Evolutionary conservation across 2,329 filamentous ascomycete species (phyloP).

Genomic region (Aspergillus oerlinghausenensis): DNA sequence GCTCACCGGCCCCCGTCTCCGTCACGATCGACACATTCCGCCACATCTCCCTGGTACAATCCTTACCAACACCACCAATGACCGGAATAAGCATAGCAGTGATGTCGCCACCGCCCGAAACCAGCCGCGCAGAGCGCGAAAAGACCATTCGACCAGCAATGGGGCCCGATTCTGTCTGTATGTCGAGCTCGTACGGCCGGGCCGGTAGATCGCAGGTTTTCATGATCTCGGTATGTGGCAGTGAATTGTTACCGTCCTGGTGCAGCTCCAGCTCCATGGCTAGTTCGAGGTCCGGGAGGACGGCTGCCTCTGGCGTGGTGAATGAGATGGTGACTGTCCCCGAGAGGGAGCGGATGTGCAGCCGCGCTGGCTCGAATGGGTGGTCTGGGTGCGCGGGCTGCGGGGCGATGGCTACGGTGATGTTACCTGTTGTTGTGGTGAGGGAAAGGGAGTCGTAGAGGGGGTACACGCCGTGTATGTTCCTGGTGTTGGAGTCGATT

Average conservation of each 20-base stretch:
- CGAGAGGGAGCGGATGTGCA: constrained; percentile 21
- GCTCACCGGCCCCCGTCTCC: constrained; percentile 10
- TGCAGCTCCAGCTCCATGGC: not conserved
- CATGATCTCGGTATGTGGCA: not conserved
- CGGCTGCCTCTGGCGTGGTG: not conserved
- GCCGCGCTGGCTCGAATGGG: constrained; percentile 23
- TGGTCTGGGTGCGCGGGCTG: constrained; percentile 19
- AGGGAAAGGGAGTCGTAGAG: constrained; percentile 30
- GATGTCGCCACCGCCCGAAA: constrained; percentile 48
- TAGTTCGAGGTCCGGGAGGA: not conserved
- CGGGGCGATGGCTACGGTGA: constrained; percentile 26
- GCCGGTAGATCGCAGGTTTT: constrained; percentile 6
- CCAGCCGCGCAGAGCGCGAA: constrained; percentile 40
- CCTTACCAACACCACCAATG: not conserved
- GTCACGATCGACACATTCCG: constrained; percentile 15
- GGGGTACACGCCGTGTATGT: constrained; percentile 25
- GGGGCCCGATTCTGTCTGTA: constrained; percentile 22
- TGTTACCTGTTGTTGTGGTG: constrained; percentile 26
- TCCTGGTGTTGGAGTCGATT: constrained; percentile 11
- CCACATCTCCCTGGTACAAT: constrained; percentile 6
- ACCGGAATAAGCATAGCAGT: constrained; percentile 46
- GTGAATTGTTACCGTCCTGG: too few relatives aligned
- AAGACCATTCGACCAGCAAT: constrained; percentile 43
- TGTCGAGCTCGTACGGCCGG: constrained; percentile 24
- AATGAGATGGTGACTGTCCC: constrained; percentile 27